A percentile compares a stretch with the other conserved stretches of the same genome.
Evolutionary conservation across 2,329 filamentous ascomycete species (phyloP).

Genomic region (Cladophialophora immunda): DNA sequence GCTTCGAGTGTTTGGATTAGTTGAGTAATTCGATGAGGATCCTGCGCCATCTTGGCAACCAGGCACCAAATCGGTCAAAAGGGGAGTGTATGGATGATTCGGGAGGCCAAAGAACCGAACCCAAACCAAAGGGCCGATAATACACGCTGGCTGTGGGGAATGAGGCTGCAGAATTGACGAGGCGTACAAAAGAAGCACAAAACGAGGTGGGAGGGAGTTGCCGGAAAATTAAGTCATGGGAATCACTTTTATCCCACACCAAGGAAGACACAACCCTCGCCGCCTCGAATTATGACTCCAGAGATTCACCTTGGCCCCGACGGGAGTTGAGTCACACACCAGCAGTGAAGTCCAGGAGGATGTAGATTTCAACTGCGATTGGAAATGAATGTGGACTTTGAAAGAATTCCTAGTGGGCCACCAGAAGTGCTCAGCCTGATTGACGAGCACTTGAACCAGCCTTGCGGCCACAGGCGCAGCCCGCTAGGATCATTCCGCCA

Average conservation of each 20-base stretch:
- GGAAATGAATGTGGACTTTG: not conserved
- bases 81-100: not conserved
- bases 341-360: not conserved
- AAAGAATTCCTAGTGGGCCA: not conserved
- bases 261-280: not conserved
- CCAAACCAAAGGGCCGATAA: not conserved
- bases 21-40: constrained; percentile 70
- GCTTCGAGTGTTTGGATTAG: constrained; percentile 72
- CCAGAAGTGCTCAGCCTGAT: constrained; percentile 18
- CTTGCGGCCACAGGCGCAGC: not conserved
- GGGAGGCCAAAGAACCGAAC: not conserved
- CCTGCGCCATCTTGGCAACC: constrained; percentile 69
- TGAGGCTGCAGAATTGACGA: not conserved
- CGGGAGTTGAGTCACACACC: not conserved
- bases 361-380: not conserved
- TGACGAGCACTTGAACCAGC: constrained; percentile 4
- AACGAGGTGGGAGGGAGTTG: not conserved
- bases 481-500: constrained; percentile 7
- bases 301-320: not conserved
- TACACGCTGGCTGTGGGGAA: not conserved
- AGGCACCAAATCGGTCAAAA: not conserved
- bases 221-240: not conserved
- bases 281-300: not conserved
- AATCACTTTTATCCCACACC: not conserved
- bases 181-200: not conserved